These are phyloP conservation scores for Salvia sclarea DNA, from an alignment of 305 asterid species.

Conservation along the genomic window DNA sequence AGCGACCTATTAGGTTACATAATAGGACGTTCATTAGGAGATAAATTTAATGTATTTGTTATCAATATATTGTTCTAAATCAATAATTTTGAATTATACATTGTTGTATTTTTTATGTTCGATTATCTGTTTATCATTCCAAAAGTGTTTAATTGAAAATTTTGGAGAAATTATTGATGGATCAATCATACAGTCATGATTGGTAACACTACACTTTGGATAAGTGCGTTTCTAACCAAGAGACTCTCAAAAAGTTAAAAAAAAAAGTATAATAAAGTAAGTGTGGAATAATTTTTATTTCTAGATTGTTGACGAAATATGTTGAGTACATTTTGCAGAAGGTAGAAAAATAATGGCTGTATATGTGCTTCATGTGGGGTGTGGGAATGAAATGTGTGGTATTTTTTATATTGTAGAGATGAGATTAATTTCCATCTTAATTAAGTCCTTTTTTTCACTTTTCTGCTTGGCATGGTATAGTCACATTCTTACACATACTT, in stretches of 20 bases:
- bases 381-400: conserved; percentile 36
- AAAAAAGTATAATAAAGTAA: no score
- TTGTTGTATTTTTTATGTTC: no score
- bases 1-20: no score
- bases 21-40: no score
- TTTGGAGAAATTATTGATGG: no score
- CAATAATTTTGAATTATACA: no score
- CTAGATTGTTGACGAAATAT: background rate
- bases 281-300: background rate
- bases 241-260: background rate
- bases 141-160: background rate
- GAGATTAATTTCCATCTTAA: conserved; percentile 36
- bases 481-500: no score
- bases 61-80: no score
- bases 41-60: no score
- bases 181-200: conserved; percentile 10
- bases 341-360: conserved; percentile 26
- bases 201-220: background rate
- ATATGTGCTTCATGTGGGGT: conserved; percentile 44
- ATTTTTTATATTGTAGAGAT: conserved; percentile 22
- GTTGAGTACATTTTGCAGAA: conserved; percentile 11
- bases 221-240: background rate
- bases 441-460: no score
- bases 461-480: no score
- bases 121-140: no score